A percentile compares a stretch with the other conserved stretches of the same genome.
phyloP scores from a whole-genome alignment of 495 filamentous ascomycete genomes.

The Astrothelium macrocarpum region DNA sequence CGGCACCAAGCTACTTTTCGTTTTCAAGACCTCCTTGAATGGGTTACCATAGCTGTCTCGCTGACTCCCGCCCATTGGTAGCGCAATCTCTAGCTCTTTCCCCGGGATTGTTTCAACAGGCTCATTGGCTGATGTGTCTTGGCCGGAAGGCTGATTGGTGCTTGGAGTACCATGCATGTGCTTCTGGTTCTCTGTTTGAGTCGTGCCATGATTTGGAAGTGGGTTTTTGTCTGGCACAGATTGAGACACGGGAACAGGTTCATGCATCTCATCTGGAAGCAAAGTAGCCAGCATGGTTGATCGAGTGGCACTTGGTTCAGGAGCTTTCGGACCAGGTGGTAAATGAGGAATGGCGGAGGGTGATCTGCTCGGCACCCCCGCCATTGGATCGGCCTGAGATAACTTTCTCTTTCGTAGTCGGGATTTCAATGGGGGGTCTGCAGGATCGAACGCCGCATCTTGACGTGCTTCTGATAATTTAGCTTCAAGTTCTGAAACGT shows the following conservation, averaged over 20 bases:
- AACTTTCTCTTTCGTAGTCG: background rate
- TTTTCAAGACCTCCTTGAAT: background rate
- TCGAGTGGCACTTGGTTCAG: background rate
- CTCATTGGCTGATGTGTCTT: too few species aligned
- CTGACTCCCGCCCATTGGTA: background rate
- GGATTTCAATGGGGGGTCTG: background rate
- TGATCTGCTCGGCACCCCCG: background rate
- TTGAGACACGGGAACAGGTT: background rate
- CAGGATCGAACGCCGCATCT: background rate
- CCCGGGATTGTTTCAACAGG: background rate
- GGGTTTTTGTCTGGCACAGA: too few species aligned
- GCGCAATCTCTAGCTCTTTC: background rate
- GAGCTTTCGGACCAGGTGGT: background rate
- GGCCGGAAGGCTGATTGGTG: too few species aligned
- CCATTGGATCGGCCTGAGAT: background rate
- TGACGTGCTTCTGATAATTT: background rate
- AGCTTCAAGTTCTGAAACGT: background rate
- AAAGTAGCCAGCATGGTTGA: background rate
- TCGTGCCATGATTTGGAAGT: background rate
- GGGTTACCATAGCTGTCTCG: background rate
- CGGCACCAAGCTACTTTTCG: background rate
- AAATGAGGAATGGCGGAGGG: background rate
- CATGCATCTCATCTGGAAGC: background rate
- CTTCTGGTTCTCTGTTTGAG: too few species aligned
- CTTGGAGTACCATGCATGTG: too few species aligned